Evolutionary conservation across 352 stramenopile species (phyloP).

Genomic region (Pythium brassicae): DNA sequence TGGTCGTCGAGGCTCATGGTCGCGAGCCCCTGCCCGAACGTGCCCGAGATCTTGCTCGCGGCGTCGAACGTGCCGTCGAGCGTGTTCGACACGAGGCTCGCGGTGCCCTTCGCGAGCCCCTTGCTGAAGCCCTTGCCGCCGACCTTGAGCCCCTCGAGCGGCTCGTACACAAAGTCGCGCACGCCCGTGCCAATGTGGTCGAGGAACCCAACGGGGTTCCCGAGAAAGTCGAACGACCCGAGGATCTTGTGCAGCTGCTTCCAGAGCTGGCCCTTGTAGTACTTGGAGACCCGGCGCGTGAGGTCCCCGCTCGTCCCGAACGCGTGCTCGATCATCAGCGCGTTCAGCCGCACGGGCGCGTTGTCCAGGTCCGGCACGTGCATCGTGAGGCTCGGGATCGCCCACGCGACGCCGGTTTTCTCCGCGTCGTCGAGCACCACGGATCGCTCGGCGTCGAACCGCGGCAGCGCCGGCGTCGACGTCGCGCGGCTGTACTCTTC

Average conservation of each 20-base stretch:
- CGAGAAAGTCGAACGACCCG: constrained; percentile 86
- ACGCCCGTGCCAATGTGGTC: constrained; percentile 95
- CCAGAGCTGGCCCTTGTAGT: constrained; percentile 87
- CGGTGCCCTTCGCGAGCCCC: constrained; percentile 81
- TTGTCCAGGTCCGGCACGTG: constrained; percentile 88
- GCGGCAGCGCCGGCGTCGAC: constrained; percentile 22
- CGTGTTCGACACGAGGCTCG: constrained; percentile 84
- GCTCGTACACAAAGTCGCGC: constrained; percentile 96
- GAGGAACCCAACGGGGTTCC: constrained; percentile 86
- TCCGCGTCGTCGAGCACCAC: constrained; percentile 27
- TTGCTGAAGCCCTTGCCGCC: constrained; percentile 84
- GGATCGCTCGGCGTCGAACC: constrained; percentile 29
- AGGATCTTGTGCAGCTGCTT: constrained; percentile 89
- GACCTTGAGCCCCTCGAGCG: constrained; percentile 90
- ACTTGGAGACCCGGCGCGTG: constrained; percentile 81
- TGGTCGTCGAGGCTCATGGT: constrained; percentile 85
- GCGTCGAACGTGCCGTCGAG: constrained; percentile 86
- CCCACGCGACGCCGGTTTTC: constrained; percentile 58
- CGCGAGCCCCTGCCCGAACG: constrained; percentile 82
- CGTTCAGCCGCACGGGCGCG: constrained; percentile 78
- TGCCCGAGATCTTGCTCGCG: constrained; percentile 86
- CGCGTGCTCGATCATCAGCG: constrained; percentile 86
- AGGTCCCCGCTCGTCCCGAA: constrained; percentile 87
- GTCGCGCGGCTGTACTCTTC: constrained; percentile 38
- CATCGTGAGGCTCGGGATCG: constrained; percentile 84